Evolutionary conservation across 257 asterid genomes (phyloP).

Genomic region (Buddleja alternifolia): DNA sequence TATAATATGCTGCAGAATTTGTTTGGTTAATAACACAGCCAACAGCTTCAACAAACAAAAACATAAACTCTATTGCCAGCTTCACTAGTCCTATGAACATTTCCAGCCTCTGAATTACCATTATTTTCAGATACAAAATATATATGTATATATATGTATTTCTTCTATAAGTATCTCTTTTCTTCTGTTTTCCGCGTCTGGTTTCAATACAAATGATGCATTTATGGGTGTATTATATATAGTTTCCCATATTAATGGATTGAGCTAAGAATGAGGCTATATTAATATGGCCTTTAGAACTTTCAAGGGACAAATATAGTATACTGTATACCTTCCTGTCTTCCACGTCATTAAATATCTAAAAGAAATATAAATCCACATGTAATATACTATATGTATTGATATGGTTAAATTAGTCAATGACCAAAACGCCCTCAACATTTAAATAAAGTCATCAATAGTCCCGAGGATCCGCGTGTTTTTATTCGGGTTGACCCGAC

Average conservation of each 20-base stretch:
- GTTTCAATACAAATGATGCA: conserved; percentile 9
- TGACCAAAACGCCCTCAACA: no score
- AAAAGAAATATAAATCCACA: no score
- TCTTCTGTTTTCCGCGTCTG: background rate
- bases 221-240: conserved; percentile 20
- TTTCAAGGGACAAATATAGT: conserved; percentile 32
- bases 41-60: conserved; percentile 51
- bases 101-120: conserved; percentile 57
- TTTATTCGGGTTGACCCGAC: no score
- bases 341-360: background rate
- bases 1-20: conserved; percentile 27
- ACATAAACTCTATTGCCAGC: conserved; percentile 40
- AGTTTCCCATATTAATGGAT: background rate
- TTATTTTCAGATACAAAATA: conserved; percentile 22
- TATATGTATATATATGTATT: background rate
- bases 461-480: no score
- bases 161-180: background rate
- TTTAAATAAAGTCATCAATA: no score
- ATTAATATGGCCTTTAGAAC: conserved; percentile 33
- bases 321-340: background rate
- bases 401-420: no score
- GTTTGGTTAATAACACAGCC: conserved; percentile 29
- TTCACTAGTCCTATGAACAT: conserved; percentile 52
- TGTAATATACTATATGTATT: no score
- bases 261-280: background rate